Evolutionary conservation across 768 basidiomycete species (phyloP), one percentile per base, ranked within the genome.

Genomic region (Tylopilus sp.): DNA sequence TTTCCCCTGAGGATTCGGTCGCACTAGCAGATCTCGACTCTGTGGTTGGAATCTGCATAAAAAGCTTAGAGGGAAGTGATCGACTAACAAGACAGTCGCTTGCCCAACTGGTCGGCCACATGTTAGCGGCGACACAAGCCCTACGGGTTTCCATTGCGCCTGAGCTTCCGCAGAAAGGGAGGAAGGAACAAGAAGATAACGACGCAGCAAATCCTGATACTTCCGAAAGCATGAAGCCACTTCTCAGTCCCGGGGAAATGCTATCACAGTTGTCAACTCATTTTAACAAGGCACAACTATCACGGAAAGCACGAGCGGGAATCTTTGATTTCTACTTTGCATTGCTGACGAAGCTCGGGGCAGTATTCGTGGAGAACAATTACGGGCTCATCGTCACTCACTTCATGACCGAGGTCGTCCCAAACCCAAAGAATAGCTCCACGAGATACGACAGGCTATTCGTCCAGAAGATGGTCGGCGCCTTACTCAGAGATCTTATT

Each of bases 281-380:
- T 25, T 91, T 92, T 73, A 95, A 91, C 74, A 89, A 86, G 64
- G 70, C 81, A 2, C 75, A 80, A 33, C 61, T 80, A 0, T 76
- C 86, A 1, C 82, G 88, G 35, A 85, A 85, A 68, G 80, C 81
- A 2, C 81, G 89, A 20, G 85, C 92, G 30, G 93, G 91, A 7
- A 79, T 98, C 21, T 86, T 97, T 63, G 91, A 97, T 56, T 85
- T 91, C 58, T 97, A 98, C 61, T 78, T 84, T 6, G 81, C 88
- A 0, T 68, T 95, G 3, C 76, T 98, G 56, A 80, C 77, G 4
- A 76, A 79, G 10, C 82, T 98, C 9, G 95, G 95, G 0, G 55
- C 85, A 2, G 62, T 70, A 1, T 98, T 89, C 64, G 82, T 91
- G 40, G 95, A 99, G 67, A 67, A 70, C 18, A 88, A 95, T 64